Conservation (phyloP, 805 yeast genomes). For the Metschnikowia proteae region DNA sequence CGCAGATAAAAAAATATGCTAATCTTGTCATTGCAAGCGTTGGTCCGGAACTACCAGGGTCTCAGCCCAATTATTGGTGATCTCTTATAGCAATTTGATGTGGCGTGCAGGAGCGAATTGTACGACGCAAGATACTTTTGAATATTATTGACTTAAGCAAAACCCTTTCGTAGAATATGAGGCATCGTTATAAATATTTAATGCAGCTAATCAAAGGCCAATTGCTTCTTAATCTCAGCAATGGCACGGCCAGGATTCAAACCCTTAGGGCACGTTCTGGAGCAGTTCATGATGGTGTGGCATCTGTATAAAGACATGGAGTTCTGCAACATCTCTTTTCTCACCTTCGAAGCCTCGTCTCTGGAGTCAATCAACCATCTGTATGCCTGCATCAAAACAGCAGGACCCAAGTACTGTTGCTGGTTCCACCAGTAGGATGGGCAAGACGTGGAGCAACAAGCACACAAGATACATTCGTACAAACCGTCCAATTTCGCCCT, state of each 20-base stretch:
- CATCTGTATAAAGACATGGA: slow-evolving; percentile 98
- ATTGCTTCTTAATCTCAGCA: slow-evolving; percentile 92
- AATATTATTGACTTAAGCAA: slow-evolving; percentile 1
- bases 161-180: background rate
- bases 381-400: slow-evolving; percentile 98
- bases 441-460: slow-evolving; percentile 98
- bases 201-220: slow-evolving; percentile 63
- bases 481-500: slow-evolving; percentile 95
- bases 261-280: slow-evolving; percentile 97
- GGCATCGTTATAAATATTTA: slow-evolving; percentile 8
- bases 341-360: slow-evolving; percentile 78
- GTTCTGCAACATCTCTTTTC: slow-evolving; percentile 90
- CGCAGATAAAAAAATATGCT: background rate
- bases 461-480: slow-evolving; percentile 96
- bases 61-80: too few relatives aligned
- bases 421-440: slow-evolving; percentile 99
- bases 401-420: slow-evolving; percentile 97
- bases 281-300: slow-evolving; percentile 98
- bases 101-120: background rate
- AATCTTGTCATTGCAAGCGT: too few relatives aligned
- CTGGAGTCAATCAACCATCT: slow-evolving; percentile 98
- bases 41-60: too few relatives aligned
- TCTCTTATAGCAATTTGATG: background rate
- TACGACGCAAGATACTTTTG: background rate
- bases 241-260: slow-evolving; percentile 97